phyloP scores from a whole-genome alignment of 306 rosid genomes.

The Castanospermum australe region DNA sequence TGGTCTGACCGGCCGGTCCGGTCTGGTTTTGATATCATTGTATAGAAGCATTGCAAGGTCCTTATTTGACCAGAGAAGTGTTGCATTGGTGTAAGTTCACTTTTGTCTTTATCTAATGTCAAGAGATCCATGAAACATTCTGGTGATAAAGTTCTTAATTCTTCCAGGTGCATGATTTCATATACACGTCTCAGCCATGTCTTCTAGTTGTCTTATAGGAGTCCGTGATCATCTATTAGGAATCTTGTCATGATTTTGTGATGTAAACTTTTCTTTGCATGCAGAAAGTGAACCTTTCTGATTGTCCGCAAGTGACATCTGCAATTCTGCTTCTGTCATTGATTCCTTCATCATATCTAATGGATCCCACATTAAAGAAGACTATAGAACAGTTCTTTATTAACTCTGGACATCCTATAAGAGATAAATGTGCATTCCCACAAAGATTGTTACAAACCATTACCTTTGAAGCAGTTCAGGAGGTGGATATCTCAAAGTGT shows the following conservation, averaged over 20 bases:
- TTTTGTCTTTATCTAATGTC: constrained; percentile 13
- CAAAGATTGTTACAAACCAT: constrained; percentile 33
- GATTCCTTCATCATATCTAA: constrained; percentile 51
- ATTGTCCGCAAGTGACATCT: constrained; percentile 74
- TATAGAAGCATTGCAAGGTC: not conserved
- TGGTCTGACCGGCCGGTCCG: too few species aligned
- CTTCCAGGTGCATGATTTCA: constrained; percentile 17
- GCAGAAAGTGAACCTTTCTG: constrained; percentile 78
- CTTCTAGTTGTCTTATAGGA: constrained; percentile 15
- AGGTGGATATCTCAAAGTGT: constrained; percentile 83
- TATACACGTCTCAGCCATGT: constrained; percentile 17
- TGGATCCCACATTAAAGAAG: constrained; percentile 41
- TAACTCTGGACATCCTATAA: constrained; percentile 36
- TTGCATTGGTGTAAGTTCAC: not conserved
- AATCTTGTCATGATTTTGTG: constrained; percentile 26
- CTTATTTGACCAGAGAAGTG: constrained; percentile 2
- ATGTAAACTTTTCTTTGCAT: constrained; percentile 33
- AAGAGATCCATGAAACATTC: constrained; percentile 20
- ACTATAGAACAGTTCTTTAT: constrained; percentile 31
- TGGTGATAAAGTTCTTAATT: not conserved
- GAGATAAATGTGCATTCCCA: constrained; percentile 25
- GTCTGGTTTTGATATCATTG: too few species aligned
- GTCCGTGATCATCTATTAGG: not conserved
- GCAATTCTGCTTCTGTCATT: constrained; percentile 56
- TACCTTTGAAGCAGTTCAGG: constrained; percentile 62